phyloP scores from a whole-genome alignment of 352 stramenopile species.

The Pythium monospermum region DNA sequence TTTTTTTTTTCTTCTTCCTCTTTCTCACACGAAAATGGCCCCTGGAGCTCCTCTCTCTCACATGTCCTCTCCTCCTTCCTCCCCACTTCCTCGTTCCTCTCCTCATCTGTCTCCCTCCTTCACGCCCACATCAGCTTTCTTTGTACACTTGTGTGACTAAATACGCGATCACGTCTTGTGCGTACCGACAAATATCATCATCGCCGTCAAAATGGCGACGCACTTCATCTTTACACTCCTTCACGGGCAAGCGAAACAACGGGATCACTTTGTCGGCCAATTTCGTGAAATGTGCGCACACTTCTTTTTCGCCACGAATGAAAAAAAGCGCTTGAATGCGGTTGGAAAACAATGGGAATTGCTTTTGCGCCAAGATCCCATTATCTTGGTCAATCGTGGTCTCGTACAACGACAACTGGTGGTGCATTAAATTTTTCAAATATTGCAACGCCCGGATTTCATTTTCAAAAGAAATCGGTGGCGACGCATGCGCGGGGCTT shows the following conservation, averaged over 20 bases:
- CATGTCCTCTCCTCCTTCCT: background rate
- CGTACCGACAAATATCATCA: constrained; percentile 79
- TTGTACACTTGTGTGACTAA: constrained; percentile 81
- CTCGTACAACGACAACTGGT: constrained; percentile 75
- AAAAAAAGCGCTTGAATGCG: constrained; percentile 86
- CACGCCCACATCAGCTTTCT: constrained; percentile 43
- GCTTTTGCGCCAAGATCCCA: constrained; percentile 69
- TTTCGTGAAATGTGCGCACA: constrained; percentile 77
- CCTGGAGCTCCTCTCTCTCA: background rate
- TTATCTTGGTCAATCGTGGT: constrained; percentile 87
- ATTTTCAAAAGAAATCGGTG: constrained; percentile 82
- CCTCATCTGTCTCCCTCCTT: background rate
- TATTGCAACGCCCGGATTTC: constrained; percentile 76
- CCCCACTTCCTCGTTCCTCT: background rate
- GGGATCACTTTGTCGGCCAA: constrained; percentile 80
- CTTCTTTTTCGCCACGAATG: constrained; percentile 86
- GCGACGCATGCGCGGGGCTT: constrained; percentile 67
- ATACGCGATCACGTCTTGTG: constrained; percentile 85
- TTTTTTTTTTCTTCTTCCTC: background rate
- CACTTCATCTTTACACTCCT: constrained; percentile 62
- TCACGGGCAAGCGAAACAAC: constrained; percentile 72
- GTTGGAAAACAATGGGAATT: constrained; percentile 83
- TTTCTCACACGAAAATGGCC: no score
- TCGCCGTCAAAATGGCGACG: constrained; percentile 74
- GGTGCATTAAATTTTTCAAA: constrained; percentile 69